Base-by-base conservation (phyloP, 2,329 filamentous ascomycete species). In the Colletotrichum limetticola region DNA sequence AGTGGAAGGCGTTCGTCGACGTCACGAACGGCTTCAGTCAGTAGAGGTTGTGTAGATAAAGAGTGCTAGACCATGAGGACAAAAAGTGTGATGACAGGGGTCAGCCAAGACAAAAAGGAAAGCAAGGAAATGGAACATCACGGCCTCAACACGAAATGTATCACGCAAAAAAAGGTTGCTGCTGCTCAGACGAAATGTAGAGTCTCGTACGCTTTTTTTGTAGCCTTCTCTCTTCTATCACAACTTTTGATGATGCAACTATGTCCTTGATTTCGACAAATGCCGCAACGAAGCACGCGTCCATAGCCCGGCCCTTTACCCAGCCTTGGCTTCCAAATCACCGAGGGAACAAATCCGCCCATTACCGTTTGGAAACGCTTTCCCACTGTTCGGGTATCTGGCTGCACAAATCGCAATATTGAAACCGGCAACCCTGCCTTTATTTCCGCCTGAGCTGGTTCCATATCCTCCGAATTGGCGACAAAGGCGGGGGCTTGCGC, bases 1-100 rank as follows among this genome's bases (percentile, higher is more conserved):
- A 95, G 83, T 96, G 97, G 91, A 87, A 91, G 70, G 87, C 87
- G 26, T 98, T 98, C 84, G 95, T 97, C 49, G 90, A 96, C 72
- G 91, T 94, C 42, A 97, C 94, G 11, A 95, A 96, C 79, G 78
- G 46, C 2, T 72, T 74, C 35, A n/a, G 30, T n/a, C 26, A 69
- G n/a, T 63, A 52, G 35, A 26, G 16, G 1, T 16, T 14, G 24
- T n/a, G 42, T 30, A 26, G 24, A 26, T 28, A 22, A 5, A 24
- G 24, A 19, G 19, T 24, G 12, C 5, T 8, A 8, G 3, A 58
- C 5, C 3, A 35, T 32, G 22, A 59, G 19, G 11, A 61, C 8
- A 42, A 42, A 8, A 12, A 9, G 16, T 19, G 16, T 19, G 32
- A 42, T 32, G 30, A 49, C 35, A 35, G 64, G 42, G 49, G 30